phyloP scores from a whole-genome alignment of 805 yeast species.

The Teunomyces aglyptinius region DNA sequence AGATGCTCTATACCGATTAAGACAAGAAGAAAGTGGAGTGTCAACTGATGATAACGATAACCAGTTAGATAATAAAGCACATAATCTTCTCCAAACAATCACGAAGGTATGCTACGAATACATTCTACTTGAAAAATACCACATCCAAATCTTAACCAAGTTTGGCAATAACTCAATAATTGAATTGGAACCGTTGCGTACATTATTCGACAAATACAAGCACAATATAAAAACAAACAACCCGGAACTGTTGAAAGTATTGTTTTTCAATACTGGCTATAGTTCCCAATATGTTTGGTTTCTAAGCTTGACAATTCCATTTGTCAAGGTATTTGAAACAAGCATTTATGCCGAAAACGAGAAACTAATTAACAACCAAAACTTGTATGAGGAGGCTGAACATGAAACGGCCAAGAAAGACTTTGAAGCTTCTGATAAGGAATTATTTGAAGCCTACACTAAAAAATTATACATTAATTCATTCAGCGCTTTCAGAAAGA shows the following conservation, averaged over 20 bases:
- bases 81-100: conserved; percentile 25
- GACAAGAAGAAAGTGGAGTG: conserved; percentile 28
- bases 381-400: conserved; percentile 7
- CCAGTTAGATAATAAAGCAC: conserved; percentile 10
- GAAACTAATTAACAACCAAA: conserved; percentile 14
- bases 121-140: conserved; percentile 38
- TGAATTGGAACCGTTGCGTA: conserved; percentile 21
- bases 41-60: conserved; percentile 22
- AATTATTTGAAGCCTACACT: conserved; percentile 20
- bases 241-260: conserved; percentile 28
- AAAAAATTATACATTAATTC: conserved; percentile 18
- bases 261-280: conserved; percentile 31
- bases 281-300: conserved; percentile 40
- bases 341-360: conserved; percentile 28
- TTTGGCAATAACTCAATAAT: conserved; percentile 31
- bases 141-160: conserved; percentile 35
- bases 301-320: conserved; percentile 35
- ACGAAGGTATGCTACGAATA: conserved; percentile 38
- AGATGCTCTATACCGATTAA: conserved; percentile 22
- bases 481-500: conserved; percentile 15
- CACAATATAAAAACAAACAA: conserved; percentile 14
- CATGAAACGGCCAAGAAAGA: conserved; percentile 12
- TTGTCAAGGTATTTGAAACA: conserved; percentile 34
- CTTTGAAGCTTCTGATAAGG: conserved; percentile 22
- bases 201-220: conserved; percentile 22